Evolutionary conservation across 2,329 filamentous ascomycete genomes (phyloP).

Genomic region (Monosporascus sp.): DNA sequence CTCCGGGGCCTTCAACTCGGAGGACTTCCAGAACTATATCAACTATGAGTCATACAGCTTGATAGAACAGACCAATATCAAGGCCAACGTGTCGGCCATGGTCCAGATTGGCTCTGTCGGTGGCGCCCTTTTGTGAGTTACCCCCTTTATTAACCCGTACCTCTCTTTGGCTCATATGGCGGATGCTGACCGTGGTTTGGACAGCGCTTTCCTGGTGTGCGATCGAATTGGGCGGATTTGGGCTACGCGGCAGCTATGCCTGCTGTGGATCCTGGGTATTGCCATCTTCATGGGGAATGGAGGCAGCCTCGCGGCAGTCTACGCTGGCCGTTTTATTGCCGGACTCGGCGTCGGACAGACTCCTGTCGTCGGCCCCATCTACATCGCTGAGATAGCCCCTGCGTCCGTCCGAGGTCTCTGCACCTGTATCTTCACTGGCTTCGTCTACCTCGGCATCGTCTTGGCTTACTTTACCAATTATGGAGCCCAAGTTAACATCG

Average conservation of each 20-base stretch:
- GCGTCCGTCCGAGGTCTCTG: not conserved
- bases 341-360: conserved; percentile 43
- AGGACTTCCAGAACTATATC: conserved; percentile 57
- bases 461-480: conserved; percentile 74
- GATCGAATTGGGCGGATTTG: conserved; percentile 58
- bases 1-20: conserved; percentile 62
- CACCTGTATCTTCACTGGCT: conserved; percentile 59
- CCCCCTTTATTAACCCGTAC: conserved; percentile 26
- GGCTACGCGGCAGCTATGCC: conserved; percentile 53
- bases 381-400: not conserved
- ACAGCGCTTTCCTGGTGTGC: conserved; percentile 52
- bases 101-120: conserved; percentile 73
- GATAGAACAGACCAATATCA: conserved; percentile 58
- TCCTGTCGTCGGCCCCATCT: not conserved
- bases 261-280: conserved; percentile 53
- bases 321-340: conserved; percentile 32
- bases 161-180: not conserved
- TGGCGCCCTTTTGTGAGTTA: conserved; percentile 55
- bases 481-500: conserved; percentile 47
- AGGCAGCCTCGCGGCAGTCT: conserved; percentile 52
- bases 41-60: conserved; percentile 47
- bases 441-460: conserved; percentile 74
- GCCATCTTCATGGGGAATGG: conserved; percentile 50
- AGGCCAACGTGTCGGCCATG: conserved; percentile 75
- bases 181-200: not conserved